phyloP scores from a whole-genome alignment of 768 basidiomycete species.

The Sarcodon sp. region DNA sequence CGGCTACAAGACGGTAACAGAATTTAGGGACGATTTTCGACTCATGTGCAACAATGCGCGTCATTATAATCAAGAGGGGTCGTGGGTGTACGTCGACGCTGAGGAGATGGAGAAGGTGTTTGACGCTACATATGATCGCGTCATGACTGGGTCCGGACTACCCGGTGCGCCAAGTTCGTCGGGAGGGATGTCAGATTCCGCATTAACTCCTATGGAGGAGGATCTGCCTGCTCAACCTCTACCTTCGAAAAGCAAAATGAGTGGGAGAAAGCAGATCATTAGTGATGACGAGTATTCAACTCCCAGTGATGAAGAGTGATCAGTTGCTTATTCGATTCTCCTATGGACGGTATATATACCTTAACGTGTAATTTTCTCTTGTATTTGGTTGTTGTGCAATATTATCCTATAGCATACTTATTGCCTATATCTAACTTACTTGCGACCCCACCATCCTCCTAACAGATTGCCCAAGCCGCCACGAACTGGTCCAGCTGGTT shows the following conservation, averaged over 20 bases:
- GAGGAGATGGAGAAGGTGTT: conserved; percentile 91
- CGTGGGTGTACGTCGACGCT: conserved; percentile 90
- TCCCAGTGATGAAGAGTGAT: conserved; percentile 59
- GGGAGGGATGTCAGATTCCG: conserved; percentile 43
- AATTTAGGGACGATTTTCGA: conserved; percentile 70
- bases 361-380: not conserved
- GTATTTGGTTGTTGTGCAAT: not conserved
- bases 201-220: conserved; percentile 73
- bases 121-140: conserved; percentile 51
- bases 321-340: too few species aligned
- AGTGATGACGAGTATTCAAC: conserved; percentile 58
- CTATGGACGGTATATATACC: too few species aligned
- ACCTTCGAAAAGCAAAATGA: conserved; percentile 28
- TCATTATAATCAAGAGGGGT: conserved; percentile 89
- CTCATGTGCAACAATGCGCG: conserved; percentile 93
- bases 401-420: too few species aligned
- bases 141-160: conserved; percentile 54
- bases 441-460: conserved; percentile 77
- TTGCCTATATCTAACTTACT: conserved; percentile 4
- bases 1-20: conserved; percentile 61
- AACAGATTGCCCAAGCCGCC: conserved; percentile 56
- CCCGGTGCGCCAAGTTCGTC: conserved; percentile 46
- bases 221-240: conserved; percentile 48
- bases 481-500: conserved; percentile 25
- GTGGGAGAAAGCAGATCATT: conserved; percentile 58